Conservation (phyloP, 176 grass and related monocot genomes). For the Puya raimondii region DNA sequence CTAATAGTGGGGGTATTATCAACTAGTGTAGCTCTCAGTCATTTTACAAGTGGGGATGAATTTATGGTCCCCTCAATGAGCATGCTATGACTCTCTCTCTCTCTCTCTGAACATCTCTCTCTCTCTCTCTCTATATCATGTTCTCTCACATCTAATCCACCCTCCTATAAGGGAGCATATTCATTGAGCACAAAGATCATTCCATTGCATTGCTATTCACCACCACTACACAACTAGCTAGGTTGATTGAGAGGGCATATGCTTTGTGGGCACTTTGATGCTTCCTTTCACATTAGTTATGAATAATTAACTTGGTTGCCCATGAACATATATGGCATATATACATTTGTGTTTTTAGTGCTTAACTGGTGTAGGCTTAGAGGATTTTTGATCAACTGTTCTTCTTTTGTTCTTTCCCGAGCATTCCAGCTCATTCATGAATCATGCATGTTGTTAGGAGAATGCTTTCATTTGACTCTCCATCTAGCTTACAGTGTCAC, state of each 20-base stretch:
- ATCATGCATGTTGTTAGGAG: too few species aligned
- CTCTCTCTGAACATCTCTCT: neutral
- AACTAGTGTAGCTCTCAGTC: neutral
- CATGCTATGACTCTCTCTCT: neutral
- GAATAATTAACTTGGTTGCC: too few species aligned
- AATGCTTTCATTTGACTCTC: too few species aligned
- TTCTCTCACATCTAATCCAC: constrained; percentile 2
- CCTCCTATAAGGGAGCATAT: neutral
- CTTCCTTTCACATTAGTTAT: too few species aligned
- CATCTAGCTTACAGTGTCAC: too few species aligned
- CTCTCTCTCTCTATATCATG: neutral
- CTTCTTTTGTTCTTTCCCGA: too few species aligned
- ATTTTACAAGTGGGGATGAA: neutral
- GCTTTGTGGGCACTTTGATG: neutral
- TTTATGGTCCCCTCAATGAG: neutral
- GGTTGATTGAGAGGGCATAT: neutral
- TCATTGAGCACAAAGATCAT: neutral
- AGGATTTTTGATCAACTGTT: too few species aligned
- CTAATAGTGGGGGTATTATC: neutral
- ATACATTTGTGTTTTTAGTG: too few species aligned
- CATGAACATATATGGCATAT: too few species aligned
- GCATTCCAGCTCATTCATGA: too few species aligned
- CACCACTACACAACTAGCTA: neutral
- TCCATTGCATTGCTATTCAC: neutral
- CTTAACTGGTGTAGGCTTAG: too few species aligned